Conservation (phyloP, 2,329 filamentous ascomycete species). For the Phaeoacremonium minimum region DNA sequence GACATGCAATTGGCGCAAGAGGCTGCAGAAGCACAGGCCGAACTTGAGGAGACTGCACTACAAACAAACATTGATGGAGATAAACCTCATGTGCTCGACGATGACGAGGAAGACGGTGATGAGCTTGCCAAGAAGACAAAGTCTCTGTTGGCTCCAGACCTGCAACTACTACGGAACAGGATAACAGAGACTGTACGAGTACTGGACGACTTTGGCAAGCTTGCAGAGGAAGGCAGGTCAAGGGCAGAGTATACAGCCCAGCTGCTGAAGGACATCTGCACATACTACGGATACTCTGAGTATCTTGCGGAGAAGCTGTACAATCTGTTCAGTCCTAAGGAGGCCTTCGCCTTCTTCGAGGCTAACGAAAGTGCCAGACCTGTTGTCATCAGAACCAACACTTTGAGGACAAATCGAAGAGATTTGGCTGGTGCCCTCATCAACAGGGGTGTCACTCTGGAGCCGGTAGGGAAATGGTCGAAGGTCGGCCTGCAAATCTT, state of each 20-base stretch:
- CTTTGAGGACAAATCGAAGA: slow-evolving; percentile 68
- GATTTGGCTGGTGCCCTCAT: slow-evolving; percentile 91
- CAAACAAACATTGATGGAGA: slow-evolving; percentile 86
- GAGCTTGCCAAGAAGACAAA: slow-evolving; percentile 29
- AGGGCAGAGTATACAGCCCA: slow-evolving; percentile 84
- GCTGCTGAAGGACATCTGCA: slow-evolving; percentile 85
- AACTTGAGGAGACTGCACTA: slow-evolving; percentile 78
- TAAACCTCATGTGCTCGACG: slow-evolving; percentile 25
- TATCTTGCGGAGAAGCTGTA: slow-evolving; percentile 96
- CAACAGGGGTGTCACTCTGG: slow-evolving; percentile 91
- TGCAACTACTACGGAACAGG: slow-evolving; percentile 81
- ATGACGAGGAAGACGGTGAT: slow-evolving; percentile 37
- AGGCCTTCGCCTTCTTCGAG: slow-evolving; percentile 98
- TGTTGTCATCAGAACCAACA: slow-evolving; percentile 95
- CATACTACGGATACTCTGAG: slow-evolving; percentile 93
- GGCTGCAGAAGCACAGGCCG: slow-evolving; percentile 76
- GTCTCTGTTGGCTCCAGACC: slow-evolving; percentile 74
- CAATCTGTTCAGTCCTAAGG: slow-evolving; percentile 83
- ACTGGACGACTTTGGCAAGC: slow-evolving; percentile 79
- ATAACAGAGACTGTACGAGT: slow-evolving; percentile 93
- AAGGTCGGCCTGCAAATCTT: slow-evolving; percentile 98
- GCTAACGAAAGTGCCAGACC: slow-evolving; percentile 94
- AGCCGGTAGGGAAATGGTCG: slow-evolving; percentile 97
- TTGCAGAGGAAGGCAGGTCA: slow-evolving; percentile 75
- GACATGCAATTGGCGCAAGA: slow-evolving; percentile 75